These are phyloP conservation scores for Trichopus zeylanicus DNA, from an alignment of 116 monocot species.

Conservation along the genomic window DNA sequence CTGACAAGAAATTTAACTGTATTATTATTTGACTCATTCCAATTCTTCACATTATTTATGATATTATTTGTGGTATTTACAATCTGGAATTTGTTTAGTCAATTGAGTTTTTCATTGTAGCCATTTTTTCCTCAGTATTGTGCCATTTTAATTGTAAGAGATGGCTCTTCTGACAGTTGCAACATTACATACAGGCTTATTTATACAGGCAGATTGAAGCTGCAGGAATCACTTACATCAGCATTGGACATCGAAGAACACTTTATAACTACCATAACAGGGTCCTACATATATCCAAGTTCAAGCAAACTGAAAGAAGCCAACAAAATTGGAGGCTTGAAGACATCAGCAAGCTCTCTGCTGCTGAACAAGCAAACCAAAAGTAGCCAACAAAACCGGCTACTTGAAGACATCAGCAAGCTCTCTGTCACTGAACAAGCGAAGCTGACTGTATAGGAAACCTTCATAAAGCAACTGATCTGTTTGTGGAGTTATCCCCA, in stretches of 20 bases:
- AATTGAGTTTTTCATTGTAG: too few relatives aligned
- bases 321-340: conserved; percentile 52
- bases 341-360: conserved; percentile 19
- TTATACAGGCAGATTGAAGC: conserved; percentile 71
- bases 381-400: conserved; percentile 39
- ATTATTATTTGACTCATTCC: too few relatives aligned
- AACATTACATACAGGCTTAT: conserved; percentile 47
- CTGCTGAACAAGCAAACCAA: conserved; percentile 15
- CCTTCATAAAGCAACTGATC: too few relatives aligned
- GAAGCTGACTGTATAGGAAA: too few relatives aligned
- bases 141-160: not conserved
- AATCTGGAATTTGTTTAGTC: too few relatives aligned
- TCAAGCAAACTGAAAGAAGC: conserved; percentile 11
- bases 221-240: conserved; percentile 87
- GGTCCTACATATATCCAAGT: conserved; percentile 49
- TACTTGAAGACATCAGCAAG: conserved; percentile 29
- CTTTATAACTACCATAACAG: conserved; percentile 76
- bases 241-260: conserved; percentile 79
- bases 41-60: too few relatives aligned
- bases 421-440: conserved; percentile 14
- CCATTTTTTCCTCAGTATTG: too few relatives aligned
- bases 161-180: conserved; percentile 5
- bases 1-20: too few relatives aligned
- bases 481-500: too few relatives aligned
- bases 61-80: too few relatives aligned